These are phyloP conservation scores for Kwoniella sp. DNA, from an alignment of 768 basidiomycete genomes.

Conservation along the genomic window DNA sequence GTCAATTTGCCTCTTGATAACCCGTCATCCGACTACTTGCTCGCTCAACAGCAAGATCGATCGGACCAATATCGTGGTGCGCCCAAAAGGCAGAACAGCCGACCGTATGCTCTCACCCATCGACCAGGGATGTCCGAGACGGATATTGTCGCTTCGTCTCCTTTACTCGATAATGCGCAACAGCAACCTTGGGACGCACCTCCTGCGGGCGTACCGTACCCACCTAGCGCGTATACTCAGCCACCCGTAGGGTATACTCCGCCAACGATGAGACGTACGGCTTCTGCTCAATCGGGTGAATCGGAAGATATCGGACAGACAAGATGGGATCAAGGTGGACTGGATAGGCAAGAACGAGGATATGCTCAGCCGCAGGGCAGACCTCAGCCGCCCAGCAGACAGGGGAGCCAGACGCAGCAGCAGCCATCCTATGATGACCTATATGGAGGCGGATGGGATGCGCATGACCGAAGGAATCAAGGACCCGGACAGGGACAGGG, in stretches of 20 bases:
- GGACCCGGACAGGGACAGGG: slow-evolving; percentile 2
- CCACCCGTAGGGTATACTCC: slow-evolving; percentile 47
- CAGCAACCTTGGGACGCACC: slow-evolving; percentile 6
- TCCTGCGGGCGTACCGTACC: slow-evolving; percentile 36
- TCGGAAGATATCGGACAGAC: slow-evolving; percentile 15
- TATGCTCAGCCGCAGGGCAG: slow-evolving; percentile 1
- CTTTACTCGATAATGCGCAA: slow-evolving; percentile 39
- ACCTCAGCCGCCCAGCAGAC: slow-evolving; percentile 5
- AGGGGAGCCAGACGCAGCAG: slow-evolving; percentile 6
- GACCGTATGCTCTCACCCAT: slow-evolving; percentile 24
- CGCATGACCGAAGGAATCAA: slow-evolving; percentile 18
- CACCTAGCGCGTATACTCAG: slow-evolving; percentile 44
- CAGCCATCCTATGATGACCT: neutral
- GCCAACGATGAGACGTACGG: slow-evolving; percentile 29
- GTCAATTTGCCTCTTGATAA: slow-evolving; percentile 39
- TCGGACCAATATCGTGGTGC: slow-evolving; percentile 23
- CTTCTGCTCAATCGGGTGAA: slow-evolving; percentile 8
- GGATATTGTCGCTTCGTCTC: slow-evolving; percentile 29
- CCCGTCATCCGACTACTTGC: slow-evolving; percentile 45
- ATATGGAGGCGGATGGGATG: slow-evolving; percentile 10
- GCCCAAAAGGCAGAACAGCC: slow-evolving; percentile 24
- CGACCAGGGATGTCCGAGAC: slow-evolving; percentile 5
- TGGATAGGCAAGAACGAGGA: slow-evolving; percentile 10
- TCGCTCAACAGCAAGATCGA: slow-evolving; percentile 23
- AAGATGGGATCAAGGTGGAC: slow-evolving; percentile 23